Base-by-base conservation (phyloP, 768 basidiomycete species). In the Hebeloma cylindrosporum region DNA sequence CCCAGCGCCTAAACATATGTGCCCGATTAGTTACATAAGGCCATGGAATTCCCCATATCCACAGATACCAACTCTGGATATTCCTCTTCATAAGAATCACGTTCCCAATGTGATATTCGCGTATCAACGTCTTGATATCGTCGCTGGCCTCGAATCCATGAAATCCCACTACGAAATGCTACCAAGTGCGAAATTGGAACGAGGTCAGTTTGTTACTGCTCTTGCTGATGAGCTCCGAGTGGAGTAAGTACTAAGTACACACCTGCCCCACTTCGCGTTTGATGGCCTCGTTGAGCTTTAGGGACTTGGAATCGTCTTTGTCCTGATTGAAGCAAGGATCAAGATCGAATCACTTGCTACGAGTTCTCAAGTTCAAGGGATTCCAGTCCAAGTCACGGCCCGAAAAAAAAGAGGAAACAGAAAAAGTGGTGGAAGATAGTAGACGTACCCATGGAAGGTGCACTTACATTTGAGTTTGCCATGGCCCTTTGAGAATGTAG, bases 161-260 rank as follows among this genome's bases (percentile, higher is more conserved):
- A 59, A 85, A 86, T 13, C 85, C 85, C 49, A 83, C 68, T 10
- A 88, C 79, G 53, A 88, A 85, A 58, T 85, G 84, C 82, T 85
- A 49, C n/a, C 32, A n/a, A n/a, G n/a, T n/a, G n/a, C n/a, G n/a
- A n/a, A n/a, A n/a, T n/a, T n/a, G n/a, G n/a, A n/a, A n/a, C n/a
- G n/a, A n/a, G 10, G 34, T 5, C 25, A 2, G 14, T 20, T 21
- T 26, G 28, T n/a, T 7, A 13, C 16, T 44, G 8, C 11, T 10
- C 9, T 23, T 14, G 9, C 34, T 6, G 11, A 28, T 33, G 13
- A 22, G 14, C 23, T 40, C 13, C n/a, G 14, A 22, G 20, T 5
- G 5, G 21, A 0, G 2, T 30, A 22, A n/a, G 23, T 28, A 9
- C 17, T 11, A 28, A 11, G 10, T n/a, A 7, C 27, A 13, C 36